phyloP scores from a whole-genome alignment of 2,329 filamentous ascomycete genomes.

The Aureobasidium sp. region DNA sequence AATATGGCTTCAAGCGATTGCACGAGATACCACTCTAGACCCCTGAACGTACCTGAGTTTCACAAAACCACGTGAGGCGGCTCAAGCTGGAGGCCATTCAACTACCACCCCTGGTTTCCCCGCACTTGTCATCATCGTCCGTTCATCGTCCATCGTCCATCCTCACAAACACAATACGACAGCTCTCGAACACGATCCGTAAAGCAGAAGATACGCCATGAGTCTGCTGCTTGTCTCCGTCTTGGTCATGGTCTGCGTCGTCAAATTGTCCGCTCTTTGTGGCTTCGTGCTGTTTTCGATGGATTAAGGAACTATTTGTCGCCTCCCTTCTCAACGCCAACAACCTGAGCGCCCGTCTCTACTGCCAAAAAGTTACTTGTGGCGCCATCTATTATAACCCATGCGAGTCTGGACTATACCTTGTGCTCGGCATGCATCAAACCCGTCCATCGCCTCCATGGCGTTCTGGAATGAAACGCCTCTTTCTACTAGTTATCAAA shows the following conservation, averaged over 20 bases:
- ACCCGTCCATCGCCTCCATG: neutral
- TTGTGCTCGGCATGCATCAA: neutral
- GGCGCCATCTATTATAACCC: neutral
- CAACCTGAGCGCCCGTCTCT: neutral
- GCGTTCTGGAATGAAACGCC: neutral
- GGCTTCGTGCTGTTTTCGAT: neutral
- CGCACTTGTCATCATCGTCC: neutral
- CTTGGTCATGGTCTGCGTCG: neutral
- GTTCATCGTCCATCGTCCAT: neutral
- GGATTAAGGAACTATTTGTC: neutral
- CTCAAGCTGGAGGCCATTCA: neutral
- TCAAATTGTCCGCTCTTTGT: slow-evolving; percentile 1
- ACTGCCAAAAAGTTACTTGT: neutral
- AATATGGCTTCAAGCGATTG: neutral
- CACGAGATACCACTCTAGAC: neutral
- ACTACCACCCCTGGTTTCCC: neutral
- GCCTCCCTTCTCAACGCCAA: neutral
- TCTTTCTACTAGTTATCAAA: neutral
- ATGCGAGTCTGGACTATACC: neutral
- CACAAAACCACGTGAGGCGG: neutral
- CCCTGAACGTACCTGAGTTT: neutral
- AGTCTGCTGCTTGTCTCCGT: neutral
- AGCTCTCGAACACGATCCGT: neutral
- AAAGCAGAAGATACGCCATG: neutral
- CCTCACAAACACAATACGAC: neutral